phyloP scores from a whole-genome alignment of 257 asterid species.

The Galeopsis tetrahit region DNA sequence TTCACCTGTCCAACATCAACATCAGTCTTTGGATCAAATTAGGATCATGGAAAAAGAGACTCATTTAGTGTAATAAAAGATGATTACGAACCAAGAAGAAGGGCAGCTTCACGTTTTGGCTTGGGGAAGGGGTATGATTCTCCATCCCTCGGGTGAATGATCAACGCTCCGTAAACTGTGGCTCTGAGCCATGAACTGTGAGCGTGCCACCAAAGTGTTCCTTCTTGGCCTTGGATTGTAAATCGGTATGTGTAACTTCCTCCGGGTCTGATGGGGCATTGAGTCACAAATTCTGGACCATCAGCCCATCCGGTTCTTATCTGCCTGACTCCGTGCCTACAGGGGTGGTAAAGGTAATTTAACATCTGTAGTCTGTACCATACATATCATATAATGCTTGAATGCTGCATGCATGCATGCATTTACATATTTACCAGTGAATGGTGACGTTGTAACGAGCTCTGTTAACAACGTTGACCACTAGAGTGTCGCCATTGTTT shows the following conservation, averaged over 20 bases:
- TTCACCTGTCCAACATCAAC: slow-evolving; percentile 59
- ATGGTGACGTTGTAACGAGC: slow-evolving; percentile 82
- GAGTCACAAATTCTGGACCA: slow-evolving; percentile 90
- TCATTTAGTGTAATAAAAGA: background rate
- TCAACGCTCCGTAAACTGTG: slow-evolving; percentile 77
- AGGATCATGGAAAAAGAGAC: background rate
- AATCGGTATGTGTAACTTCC: slow-evolving; percentile 82
- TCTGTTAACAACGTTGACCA: slow-evolving; percentile 65
- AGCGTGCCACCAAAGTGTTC: slow-evolving; percentile 97
- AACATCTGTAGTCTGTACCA: background rate
- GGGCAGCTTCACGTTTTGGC: slow-evolving; percentile 75
- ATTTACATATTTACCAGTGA: slow-evolving; percentile 64
- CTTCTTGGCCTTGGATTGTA: slow-evolving; percentile 85
- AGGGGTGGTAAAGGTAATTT: background rate
- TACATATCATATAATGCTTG: background rate
- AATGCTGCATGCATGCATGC: slow-evolving; percentile 25
- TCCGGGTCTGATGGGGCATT: slow-evolving; percentile 90
- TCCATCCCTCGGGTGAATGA: slow-evolving; percentile 70
- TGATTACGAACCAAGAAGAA: slow-evolving; percentile 64
- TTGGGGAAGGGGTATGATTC: slow-evolving; percentile 70
- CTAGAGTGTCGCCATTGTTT: slow-evolving; percentile 73
- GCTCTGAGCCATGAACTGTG: slow-evolving; percentile 98
- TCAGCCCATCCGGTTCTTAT: slow-evolving; percentile 87
- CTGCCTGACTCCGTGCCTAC: slow-evolving; percentile 86
- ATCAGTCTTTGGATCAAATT: background rate